phyloP scores from a whole-genome alignment of 2,329 filamentous ascomycete species.

The Ilyonectria destructans region DNA sequence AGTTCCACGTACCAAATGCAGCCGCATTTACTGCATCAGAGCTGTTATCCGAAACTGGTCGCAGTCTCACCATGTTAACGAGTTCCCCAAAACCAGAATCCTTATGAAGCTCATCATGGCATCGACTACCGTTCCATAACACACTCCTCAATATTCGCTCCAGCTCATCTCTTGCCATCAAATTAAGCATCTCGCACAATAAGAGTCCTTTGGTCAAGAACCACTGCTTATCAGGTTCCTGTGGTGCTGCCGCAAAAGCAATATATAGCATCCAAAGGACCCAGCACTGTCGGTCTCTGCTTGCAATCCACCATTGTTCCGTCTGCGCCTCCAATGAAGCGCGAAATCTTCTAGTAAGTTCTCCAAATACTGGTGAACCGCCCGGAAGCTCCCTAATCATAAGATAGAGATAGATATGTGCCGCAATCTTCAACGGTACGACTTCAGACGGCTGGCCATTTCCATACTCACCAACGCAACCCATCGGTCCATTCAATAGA shows the following conservation, averaged over 20 bases:
- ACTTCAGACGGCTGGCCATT: conserved; percentile 3
- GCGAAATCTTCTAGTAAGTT: conserved; percentile 7
- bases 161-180: conserved; percentile 3
- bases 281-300: conserved; percentile 10
- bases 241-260: conserved; percentile 3
- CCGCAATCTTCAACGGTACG: conserved; percentile 7
- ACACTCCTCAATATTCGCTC: conserved; percentile 1
- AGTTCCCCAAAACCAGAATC: conserved; percentile 8
- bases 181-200: conserved; percentile 7
- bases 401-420: conserved; percentile 10
- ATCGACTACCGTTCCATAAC: conserved; percentile 5
- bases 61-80: conserved; percentile 1
- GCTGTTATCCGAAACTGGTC: conserved; percentile 6
- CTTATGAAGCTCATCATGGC: conserved; percentile 1
- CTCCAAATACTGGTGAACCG: conserved; percentile 8
- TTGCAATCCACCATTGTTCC: conserved; percentile 9
- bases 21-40: conserved; percentile 3
- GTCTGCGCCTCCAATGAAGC: conserved; percentile 3
- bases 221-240: conserved; percentile 8
- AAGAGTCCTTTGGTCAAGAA: conserved; percentile 12
- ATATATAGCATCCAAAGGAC: conserved; percentile 12
- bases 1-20: neutral
- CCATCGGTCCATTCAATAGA: conserved; percentile 7
- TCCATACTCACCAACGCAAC: neutral
- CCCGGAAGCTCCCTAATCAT: conserved; percentile 3